These are phyloP conservation scores for Metrosideros polymorpha DNA, from an alignment of 441 rosid species.

Conservation along the genomic window DNA sequence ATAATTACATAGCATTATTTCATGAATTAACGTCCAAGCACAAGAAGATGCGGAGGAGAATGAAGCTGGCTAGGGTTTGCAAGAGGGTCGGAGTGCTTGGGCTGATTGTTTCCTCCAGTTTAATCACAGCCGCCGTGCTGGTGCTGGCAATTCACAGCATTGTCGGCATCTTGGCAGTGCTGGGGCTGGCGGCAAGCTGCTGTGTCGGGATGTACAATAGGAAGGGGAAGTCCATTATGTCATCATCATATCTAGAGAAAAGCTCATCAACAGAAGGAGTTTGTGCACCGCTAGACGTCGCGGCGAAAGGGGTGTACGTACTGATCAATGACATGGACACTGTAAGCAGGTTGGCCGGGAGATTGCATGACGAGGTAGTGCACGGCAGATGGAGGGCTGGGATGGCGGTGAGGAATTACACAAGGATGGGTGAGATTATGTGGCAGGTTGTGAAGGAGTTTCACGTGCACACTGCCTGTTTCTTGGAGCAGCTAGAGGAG, in stretches of 20 bases:
- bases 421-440: conserved; percentile 31
- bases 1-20: conserved; percentile 32
- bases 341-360: conserved; percentile 35
- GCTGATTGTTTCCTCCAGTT: conserved; percentile 31
- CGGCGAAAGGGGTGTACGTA: conserved; percentile 59
- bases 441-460: conserved; percentile 48
- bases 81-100: conserved; percentile 31
- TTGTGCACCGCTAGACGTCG: conserved; percentile 47
- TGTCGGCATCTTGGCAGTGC: conserved; percentile 29
- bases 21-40: conserved; percentile 28
- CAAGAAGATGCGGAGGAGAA: conserved; percentile 35
- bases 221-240: background rate
- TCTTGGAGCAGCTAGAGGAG: conserved; percentile 55
- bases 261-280: conserved; percentile 15
- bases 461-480: conserved; percentile 21
- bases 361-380: conserved; percentile 53
- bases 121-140: conserved; percentile 26
- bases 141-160: conserved; percentile 46
- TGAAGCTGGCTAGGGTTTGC: conserved; percentile 18
- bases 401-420: conserved; percentile 30
- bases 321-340: conserved; percentile 55
- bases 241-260: background rate
- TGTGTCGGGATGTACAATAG: conserved; percentile 17
- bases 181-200: conserved; percentile 35
- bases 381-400: conserved; percentile 32